Conservation (phyloP, 805 yeast genomes). For the Metschnikowia santaceciliae region DNA sequence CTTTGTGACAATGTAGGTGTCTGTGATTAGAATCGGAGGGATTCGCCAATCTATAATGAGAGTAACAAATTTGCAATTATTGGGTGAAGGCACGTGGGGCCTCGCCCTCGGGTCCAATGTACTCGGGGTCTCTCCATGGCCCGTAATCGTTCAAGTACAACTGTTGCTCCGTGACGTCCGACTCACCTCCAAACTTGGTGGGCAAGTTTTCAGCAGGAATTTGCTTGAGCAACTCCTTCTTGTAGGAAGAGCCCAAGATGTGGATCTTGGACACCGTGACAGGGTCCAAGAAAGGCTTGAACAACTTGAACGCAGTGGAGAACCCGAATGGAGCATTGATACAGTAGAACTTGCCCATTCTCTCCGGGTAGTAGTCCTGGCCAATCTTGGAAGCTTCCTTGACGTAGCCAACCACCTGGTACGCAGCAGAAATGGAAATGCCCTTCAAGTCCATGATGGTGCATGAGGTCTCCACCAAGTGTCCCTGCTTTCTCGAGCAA, state of each 20-base stretch:
- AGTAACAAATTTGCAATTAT: not conserved
- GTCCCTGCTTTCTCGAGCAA: constrained; percentile 77
- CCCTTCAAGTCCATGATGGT: constrained; percentile 95
- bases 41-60: not conserved
- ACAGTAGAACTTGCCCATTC: constrained; percentile 96
- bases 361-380: constrained; percentile 96
- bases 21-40: not conserved
- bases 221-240: constrained; percentile 81
- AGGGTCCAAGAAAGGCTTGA: constrained; percentile 94
- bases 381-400: constrained; percentile 92
- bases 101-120: constrained; percentile 92
- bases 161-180: constrained; percentile 70
- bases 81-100: constrained; percentile 53
- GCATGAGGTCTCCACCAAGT: constrained; percentile 90
- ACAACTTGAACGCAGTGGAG: constrained; percentile 84
- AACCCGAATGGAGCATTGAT: constrained; percentile 98
- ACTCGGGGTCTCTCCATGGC: constrained; percentile 93
- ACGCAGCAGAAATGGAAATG: constrained; percentile 77
- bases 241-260: constrained; percentile 76
- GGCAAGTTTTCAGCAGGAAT: constrained; percentile 94
- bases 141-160: constrained; percentile 86
- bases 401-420: constrained; percentile 81
- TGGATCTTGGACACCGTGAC: constrained; percentile 94
- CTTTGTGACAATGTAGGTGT: not conserved
- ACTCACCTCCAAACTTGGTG: constrained; percentile 80